Evolutionary conservation across 1,284 basidiomycete species (phyloP), one percentile per base, ranked within the genome.

Genomic region (Ustilago cynodontis): DNA sequence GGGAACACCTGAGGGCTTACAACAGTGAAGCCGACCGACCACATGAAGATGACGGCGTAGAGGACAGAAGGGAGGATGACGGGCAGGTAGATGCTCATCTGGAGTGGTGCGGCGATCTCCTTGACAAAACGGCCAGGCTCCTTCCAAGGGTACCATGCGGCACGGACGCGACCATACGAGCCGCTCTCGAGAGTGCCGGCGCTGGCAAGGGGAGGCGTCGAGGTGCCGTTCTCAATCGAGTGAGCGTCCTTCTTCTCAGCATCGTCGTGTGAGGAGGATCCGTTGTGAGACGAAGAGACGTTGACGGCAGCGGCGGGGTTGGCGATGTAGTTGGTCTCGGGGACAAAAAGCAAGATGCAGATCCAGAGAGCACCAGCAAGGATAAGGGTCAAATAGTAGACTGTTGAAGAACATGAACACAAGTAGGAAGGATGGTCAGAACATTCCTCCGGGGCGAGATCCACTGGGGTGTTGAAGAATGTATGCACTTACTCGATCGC

Each of bases 21-120:
- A 35, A 87, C 77, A 7, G 86, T 86, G 64, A 85, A 80, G 14
- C 83, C 85, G 49, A 87, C 85, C 1, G 75, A 77, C 82, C 85
- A 86, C 58, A 71, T 71, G 68, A 87, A 85, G 50, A 85, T 68
- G 24, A 79, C 78, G n/a, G 85, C 86, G 71, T 85, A 86, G 59
- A 83, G 84, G 63, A 86, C 77, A 1, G 82, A 82, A 3, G 82
- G 79, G 16, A 86, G 22, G 20, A 80, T 60, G 50, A 78, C 52
- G 20, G 70, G 62, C 0, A 80, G 20, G 47, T 79, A 79, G 53
- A 74, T 64, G 43, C 62, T 65, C 70, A 77, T 76, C 49, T 51
- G 43, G 56, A 87, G 77, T 0, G 86, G 86, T 2, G 70, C 70
- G 13, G 79, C 24, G 22, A 74, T 72, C 45, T 85, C 71, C 22